phyloP scores from a whole-genome alignment of 768 basidiomycete species.

The Lactarius psammicola region DNA sequence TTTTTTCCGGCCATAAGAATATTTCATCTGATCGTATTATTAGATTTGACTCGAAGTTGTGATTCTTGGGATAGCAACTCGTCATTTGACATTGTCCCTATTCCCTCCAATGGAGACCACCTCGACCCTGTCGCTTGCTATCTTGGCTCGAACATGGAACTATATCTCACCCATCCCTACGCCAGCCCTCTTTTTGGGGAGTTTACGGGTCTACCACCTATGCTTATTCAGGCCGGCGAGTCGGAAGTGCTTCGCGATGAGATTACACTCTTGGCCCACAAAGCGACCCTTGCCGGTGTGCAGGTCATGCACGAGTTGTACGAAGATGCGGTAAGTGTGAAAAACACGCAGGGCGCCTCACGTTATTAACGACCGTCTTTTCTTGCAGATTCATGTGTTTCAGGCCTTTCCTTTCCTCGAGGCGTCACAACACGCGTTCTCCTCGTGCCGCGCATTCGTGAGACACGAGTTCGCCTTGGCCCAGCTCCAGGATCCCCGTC shows the following conservation, averaged over 20 bases:
- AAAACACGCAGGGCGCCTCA: neutral
- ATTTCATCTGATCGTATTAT: conserved; percentile 4
- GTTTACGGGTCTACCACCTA: conserved; percentile 79
- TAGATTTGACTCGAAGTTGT: conserved; percentile 94
- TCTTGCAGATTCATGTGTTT: conserved; percentile 81
- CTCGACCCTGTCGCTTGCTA: conserved; percentile 94
- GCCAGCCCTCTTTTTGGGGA: conserved; percentile 94
- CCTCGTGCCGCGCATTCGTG: conserved; percentile 70
- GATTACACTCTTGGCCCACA: conserved; percentile 86
- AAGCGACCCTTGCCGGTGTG: conserved; percentile 84
- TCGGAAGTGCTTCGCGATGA: conserved; percentile 96
- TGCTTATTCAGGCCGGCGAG: conserved; percentile 91
- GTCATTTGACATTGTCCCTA: conserved; percentile 77
- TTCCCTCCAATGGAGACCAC: conserved; percentile 71
- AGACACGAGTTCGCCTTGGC: conserved; percentile 54
- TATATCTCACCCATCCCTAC: conserved; percentile 93
- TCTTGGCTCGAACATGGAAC: conserved; percentile 74
- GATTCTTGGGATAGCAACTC: conserved; percentile 97
- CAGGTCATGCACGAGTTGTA: conserved; percentile 85
- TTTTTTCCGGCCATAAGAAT: neutral
- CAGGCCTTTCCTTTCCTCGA: conserved; percentile 82
- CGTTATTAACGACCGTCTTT: conserved; percentile 2
- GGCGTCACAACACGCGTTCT: conserved; percentile 61
- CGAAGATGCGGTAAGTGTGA: conserved; percentile 77
- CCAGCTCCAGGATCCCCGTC: conserved; percentile 50